Evolutionary conservation across 805 yeast genomes (phyloP).

Genomic region (Ogataea trehalophila): DNA sequence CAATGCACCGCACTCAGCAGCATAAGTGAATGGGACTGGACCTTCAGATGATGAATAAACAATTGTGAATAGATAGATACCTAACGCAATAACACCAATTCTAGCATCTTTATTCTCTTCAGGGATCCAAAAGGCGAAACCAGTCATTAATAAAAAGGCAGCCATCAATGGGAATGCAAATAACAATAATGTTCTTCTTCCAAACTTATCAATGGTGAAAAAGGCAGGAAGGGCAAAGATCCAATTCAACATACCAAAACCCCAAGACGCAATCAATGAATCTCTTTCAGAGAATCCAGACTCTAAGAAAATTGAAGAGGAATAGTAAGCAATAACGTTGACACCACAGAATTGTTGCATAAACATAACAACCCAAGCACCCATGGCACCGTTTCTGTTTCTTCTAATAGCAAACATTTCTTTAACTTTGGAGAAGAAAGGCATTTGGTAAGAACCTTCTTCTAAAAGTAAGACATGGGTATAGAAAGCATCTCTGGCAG

Average conservation of each 20-base stretch:
- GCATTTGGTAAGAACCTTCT: conserved; percentile 47
- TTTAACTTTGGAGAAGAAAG: conserved; percentile 42
- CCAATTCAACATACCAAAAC: conserved; percentile 79
- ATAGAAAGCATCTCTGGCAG: conserved; percentile 69
- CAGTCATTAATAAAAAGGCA: conserved; percentile 54
- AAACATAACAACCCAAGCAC: conserved; percentile 78
- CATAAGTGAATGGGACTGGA: conserved; percentile 84
- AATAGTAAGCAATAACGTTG: conserved; percentile 82
- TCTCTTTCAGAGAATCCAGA: conserved; percentile 59
- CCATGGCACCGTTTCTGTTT: conserved; percentile 77
- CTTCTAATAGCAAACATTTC: conserved; percentile 70
- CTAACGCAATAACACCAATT: conserved; percentile 63
- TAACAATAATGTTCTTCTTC: conserved; percentile 59
- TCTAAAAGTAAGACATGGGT: conserved; percentile 60
- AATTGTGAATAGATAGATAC: conserved; percentile 67
- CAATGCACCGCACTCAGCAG: conserved; percentile 80
- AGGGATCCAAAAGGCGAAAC: conserved; percentile 69
- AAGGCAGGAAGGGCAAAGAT: conserved; percentile 80
- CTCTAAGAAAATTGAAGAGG: conserved; percentile 67
- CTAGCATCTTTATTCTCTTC: conserved; percentile 41
- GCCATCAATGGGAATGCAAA: conserved; percentile 62
- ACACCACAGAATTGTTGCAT: conserved; percentile 92
- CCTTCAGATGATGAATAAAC: conserved; percentile 85
- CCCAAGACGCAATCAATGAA: conserved; percentile 78
- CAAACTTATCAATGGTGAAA: conserved; percentile 71